phyloP scores from a whole-genome alignment of 352 stramenopile species.

The Globisporangium cylindrosporum region DNA sequence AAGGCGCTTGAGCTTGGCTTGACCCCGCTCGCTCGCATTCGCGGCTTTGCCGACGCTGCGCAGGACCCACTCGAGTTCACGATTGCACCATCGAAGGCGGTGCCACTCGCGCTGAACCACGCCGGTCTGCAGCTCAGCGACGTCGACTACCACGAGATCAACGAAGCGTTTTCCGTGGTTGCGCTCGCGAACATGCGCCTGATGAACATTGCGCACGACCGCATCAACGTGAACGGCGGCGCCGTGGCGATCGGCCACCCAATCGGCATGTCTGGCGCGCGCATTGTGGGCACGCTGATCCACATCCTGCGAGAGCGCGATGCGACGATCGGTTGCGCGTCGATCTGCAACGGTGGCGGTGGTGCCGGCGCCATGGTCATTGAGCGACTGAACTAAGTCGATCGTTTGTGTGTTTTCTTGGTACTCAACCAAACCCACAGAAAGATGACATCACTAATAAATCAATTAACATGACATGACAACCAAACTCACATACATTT shows the following conservation, averaged over 20 bases:
- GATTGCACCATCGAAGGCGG: conserved; percentile 93
- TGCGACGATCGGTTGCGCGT: conserved; percentile 93
- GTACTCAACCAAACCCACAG: not conserved
- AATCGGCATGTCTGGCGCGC: conserved; percentile 86
- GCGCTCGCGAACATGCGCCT: conserved; percentile 94
- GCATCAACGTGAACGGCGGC: conserved; percentile 97
- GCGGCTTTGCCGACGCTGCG: conserved; percentile 78
- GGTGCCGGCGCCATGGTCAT: conserved; percentile 96
- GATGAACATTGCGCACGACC: conserved; percentile 90
- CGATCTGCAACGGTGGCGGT: conserved; percentile 98
- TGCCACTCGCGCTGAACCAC: conserved; percentile 90
- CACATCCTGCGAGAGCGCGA: conserved; percentile 94
- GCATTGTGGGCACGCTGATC: conserved; percentile 95
- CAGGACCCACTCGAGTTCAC: conserved; percentile 96
- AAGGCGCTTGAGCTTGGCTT: conserved; percentile 84
- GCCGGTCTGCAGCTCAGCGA: conserved; percentile 90
- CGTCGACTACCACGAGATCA: conserved; percentile 99
- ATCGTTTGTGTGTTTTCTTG: conserved; percentile 43
- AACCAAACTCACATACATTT: not conserved
- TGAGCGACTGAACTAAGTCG: conserved; percentile 79
- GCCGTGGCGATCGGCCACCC: conserved; percentile 85
- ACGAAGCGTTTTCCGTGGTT: conserved; percentile 99
- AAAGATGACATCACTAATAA: not conserved
- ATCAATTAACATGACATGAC: conserved; percentile 7
- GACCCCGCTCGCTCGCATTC: conserved; percentile 71